Evolutionary conservation across 1,139 yeast species (phyloP), one percentile per base, ranked within the genome.

Genomic region (Taphrina communis): DNA sequence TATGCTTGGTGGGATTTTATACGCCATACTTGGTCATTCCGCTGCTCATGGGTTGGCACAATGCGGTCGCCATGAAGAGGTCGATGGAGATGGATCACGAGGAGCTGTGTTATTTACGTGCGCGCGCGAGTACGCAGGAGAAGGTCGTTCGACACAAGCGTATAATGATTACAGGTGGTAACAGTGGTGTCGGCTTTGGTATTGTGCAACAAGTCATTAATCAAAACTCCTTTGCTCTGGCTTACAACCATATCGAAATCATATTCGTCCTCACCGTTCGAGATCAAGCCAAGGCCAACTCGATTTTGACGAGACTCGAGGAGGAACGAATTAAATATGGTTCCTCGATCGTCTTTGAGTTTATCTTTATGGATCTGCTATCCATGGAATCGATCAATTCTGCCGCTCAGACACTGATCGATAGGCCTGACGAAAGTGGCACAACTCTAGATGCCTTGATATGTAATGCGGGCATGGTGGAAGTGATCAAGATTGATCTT

Each of bases 381-480:
- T 86, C 89, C 75, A 91, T 93, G 97, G 88, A 91, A 6, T 90
- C 97, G 0, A 84, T 93, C 12, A 80, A 90, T 48, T 82, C 85
- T 21, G 97, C 96, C 0, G 86, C 86, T 69, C 83, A 88, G 73
- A 25, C 97, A 90, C 70, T 78, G 94, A 71, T 51, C 52, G 19
- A 38, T 9, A 25, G 31, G 31, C n/a, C n/a, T 14, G 80, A 80
- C 72, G 83, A 85, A 73, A 84, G 86, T 71, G 92, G 87, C 79
- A 76, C 77, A 19, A 84, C 85, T 65, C 83, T 94, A 55, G 94
- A 94, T 77, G 90, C 87, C 76, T 77, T 93, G 72, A 90, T 89
- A 75, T 83, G 92, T 71, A 94, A 93, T 78, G 94, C 98, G 4
- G 96, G 96, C 4, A 96, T 90, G 76, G 93, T 96, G 48, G 90